phyloP scores from a whole-genome alignment of 805 yeast genomes.

The Teunomyces pallodes region DNA sequence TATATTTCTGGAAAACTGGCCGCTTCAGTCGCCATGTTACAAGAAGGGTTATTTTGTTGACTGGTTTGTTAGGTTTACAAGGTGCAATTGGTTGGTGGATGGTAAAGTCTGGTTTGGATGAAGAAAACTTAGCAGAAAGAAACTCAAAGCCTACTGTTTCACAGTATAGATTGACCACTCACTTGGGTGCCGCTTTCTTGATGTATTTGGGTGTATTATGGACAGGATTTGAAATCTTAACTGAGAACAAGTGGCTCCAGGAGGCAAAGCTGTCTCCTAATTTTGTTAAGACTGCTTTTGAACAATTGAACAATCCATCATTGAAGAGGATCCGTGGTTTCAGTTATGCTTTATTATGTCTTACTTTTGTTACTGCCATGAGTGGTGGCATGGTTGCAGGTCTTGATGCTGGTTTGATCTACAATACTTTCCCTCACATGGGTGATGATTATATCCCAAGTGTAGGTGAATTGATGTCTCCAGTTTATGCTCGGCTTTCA shows the following conservation, averaged over 20 bases:
- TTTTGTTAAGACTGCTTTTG: conserved; percentile 51
- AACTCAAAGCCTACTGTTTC: conserved; percentile 96
- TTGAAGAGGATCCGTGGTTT: conserved; percentile 55
- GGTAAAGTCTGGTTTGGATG: conserved; percentile 94
- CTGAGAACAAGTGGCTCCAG: conserved; percentile 66
- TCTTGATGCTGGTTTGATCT: conserved; percentile 93
- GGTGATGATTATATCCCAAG: conserved; percentile 81
- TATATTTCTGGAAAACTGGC: conserved; percentile 69
- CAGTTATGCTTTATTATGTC: conserved; percentile 55
- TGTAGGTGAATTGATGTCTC: conserved; percentile 71
- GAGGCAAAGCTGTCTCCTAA: conserved; percentile 47
- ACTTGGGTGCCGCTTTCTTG: conserved; percentile 87
- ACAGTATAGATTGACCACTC: conserved; percentile 91
- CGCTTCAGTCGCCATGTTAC: conserved; percentile 68
- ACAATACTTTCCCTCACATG: conserved; percentile 96
- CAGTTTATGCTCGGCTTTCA: conserved; percentile 61
- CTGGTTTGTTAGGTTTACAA: conserved; percentile 82
- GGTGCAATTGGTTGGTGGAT: conserved; percentile 99
- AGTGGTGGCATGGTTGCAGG: conserved; percentile 99
- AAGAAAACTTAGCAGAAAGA: conserved; percentile 70
- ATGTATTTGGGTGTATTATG: conserved; percentile 86
- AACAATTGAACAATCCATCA: conserved; percentile 59
- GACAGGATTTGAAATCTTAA: conserved; percentile 82
- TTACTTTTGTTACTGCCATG: conserved; percentile 90
- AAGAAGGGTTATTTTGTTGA: conserved; percentile 64